Conservation (phyloP, 352 stramenopile genomes). For the Phytophthora foliorum region DNA sequence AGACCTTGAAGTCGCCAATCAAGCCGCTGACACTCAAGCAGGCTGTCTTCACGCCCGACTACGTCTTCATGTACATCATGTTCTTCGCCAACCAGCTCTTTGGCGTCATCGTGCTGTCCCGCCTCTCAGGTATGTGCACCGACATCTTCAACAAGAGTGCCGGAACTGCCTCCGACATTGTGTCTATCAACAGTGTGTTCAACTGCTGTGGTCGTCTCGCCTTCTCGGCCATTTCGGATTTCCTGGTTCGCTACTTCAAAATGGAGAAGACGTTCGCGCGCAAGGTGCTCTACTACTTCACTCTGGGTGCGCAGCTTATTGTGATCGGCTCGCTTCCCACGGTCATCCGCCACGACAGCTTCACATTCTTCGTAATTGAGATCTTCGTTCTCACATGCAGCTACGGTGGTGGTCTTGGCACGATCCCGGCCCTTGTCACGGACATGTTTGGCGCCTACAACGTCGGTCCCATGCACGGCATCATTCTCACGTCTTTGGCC, state of each 20-base stretch:
- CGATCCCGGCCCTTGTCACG: constrained; percentile 77
- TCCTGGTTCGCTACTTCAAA: constrained; percentile 51
- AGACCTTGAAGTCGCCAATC: constrained; percentile 36
- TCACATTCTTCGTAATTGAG: constrained; percentile 63
- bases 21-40: constrained; percentile 52
- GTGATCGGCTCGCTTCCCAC: constrained; percentile 63
- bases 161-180: constrained; percentile 44
- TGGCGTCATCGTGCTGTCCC: constrained; percentile 64
- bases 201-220: constrained; percentile 60
- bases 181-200: constrained; percentile 64
- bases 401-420: constrained; percentile 82
- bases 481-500: constrained; percentile 83
- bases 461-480: constrained; percentile 79
- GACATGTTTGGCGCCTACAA: constrained; percentile 89
- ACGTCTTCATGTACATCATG: constrained; percentile 69
- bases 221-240: constrained; percentile 54
- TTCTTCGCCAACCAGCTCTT: constrained; percentile 66
- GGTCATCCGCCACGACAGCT: constrained; percentile 68
- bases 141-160: constrained; percentile 56
- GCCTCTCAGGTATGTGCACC: constrained; percentile 59
- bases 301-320: constrained; percentile 61
- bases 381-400: constrained; percentile 81
- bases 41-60: constrained; percentile 58
- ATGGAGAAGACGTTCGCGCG: constrained; percentile 55
- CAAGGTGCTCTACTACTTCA: constrained; percentile 68